Percentiles rank a stretch among this genome's conserved stretches.
phyloP scores from a whole-genome alignment of 169 alveolate species.

The Plasmodium vinckei region DNA sequence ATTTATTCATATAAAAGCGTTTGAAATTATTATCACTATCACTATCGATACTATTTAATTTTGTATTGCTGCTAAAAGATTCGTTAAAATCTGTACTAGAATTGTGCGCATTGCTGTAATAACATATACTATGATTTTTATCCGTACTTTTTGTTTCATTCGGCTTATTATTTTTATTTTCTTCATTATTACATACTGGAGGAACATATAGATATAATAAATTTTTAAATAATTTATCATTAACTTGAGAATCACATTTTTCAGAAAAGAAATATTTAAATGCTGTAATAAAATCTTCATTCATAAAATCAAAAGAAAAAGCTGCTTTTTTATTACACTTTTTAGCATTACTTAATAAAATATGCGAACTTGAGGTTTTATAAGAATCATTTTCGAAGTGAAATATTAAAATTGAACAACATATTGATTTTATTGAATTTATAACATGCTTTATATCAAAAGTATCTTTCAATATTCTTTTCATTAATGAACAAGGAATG shows the following conservation, averaged over 20 bases:
- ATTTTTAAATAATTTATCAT: conserved; percentile 57
- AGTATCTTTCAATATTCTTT: conserved; percentile 60
- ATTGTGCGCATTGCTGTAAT: not conserved
- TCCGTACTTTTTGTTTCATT: not conserved
- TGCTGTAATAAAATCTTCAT: conserved; percentile 62
- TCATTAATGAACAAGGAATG: conserved; percentile 45
- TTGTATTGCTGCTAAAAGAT: not conserved
- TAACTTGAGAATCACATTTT: conserved; percentile 10
- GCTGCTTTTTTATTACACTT: conserved; percentile 53
- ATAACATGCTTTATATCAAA: conserved; percentile 54
- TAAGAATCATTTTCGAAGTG: conserved; percentile 57
- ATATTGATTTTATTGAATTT: conserved; percentile 49
- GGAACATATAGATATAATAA: conserved; percentile 40
- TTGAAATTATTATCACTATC: not conserved
- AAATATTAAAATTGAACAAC: conserved; percentile 55
- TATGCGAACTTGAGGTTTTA: conserved; percentile 51
- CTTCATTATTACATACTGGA: conserved; percentile 17
- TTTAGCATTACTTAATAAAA: conserved; percentile 39
- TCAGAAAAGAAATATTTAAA: conserved; percentile 65
- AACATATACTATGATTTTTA: not conserved
- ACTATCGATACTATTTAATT: conserved; percentile 10
- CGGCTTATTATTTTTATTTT: not conserved
- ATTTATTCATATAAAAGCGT: not conserved
- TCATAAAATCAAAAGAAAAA: conserved; percentile 68
- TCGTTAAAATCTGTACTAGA: conserved; percentile 1